Evolutionary conservation across 2,329 filamentous ascomycete genomes (phyloP), one percentile per base, ranked within the genome.

Genomic region (Aschersonia sp.): DNA sequence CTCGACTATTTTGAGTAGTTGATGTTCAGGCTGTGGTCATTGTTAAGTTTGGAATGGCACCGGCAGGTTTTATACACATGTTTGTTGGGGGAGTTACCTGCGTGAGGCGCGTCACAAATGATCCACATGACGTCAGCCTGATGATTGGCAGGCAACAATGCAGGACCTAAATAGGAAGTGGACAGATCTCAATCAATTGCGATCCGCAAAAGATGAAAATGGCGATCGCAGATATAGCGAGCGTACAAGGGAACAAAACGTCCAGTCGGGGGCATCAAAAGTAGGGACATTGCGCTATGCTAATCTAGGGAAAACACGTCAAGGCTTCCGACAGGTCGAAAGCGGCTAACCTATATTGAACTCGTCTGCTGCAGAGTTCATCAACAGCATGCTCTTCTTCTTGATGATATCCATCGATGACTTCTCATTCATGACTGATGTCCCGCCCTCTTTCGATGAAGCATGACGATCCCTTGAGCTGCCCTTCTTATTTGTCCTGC

Each of bases 371-470:
- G 69, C 71, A 54, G 79, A 77, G 65, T 77, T 81, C 67, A 75
- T 75, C 66, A 79, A 68, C 76, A 78, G 83, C 63, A 73, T 77
- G 62, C 71, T 77, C 52, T 78, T 79, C 75, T 59, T 77, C 73
- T 61, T 78, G 71, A 59, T 71, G 46, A 75, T 67, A 43, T 70
- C 67, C 43, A 63, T 65, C 32, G 59, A 57, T 32, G 60, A 53
- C 47, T 55, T 59, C 46, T 60, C 58, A 30, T 63, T 60, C 29
- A 59, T 57, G 39, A 58, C 60, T 5, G 47, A 7, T 29, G 47
- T 42, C 6, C 12, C 9, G 31, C 46, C 47, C 4, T 49, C 49
- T 11, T 44, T 47, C 22, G 45, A 45, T 9, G 45, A 41, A 11
- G 40, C 22, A 9, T 47, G 47, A 45, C 57, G 54, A 35, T 47